These are phyloP conservation scores for Cyberlindnera euphorbiiphila DNA, from an alignment of 805 yeast genomes.

Conservation along the genomic window DNA sequence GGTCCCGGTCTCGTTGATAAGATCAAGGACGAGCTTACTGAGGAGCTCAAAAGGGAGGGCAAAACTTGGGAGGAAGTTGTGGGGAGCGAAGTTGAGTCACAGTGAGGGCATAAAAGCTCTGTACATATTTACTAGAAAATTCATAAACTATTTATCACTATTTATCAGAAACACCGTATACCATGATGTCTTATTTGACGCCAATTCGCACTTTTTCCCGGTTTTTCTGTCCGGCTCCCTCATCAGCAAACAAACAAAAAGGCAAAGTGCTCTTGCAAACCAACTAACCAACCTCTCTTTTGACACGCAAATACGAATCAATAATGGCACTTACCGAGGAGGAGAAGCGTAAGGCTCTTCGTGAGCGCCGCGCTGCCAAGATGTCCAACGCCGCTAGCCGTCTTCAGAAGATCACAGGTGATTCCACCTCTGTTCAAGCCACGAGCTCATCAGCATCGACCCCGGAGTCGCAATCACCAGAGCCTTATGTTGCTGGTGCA, in stretches of 20 bases:
- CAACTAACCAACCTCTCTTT: background rate
- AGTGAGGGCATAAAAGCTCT: no score
- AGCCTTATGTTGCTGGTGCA: no score
- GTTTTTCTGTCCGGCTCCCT: no score
- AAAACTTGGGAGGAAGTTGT: conserved; percentile 81
- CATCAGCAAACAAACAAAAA: background rate
- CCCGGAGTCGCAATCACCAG: conserved; percentile 2
- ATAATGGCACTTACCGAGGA: conserved; percentile 21
- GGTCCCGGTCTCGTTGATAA: conserved; percentile 81
- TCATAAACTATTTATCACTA: no score
- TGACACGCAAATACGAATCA: background rate
- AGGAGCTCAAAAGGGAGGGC: conserved; percentile 64
- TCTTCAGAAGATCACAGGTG: conserved; percentile 27
- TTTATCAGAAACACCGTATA: no score
- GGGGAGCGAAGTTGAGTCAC: conserved; percentile 48
- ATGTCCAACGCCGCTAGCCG: conserved; percentile 22
- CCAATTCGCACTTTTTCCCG: no score
- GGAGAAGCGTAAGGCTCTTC: conserved; percentile 25
- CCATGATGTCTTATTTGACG: no score
- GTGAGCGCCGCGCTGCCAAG: conserved; percentile 29
- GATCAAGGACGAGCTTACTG: conserved; percentile 54
- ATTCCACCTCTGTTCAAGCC: conserved; percentile 12
- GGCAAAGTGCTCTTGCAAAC: background rate
- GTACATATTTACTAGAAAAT: no score
- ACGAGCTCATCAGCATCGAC: background rate